Base-by-base conservation (phyloP, 192 early-diverging fungal species). In the Coemansia furcata region DNA sequence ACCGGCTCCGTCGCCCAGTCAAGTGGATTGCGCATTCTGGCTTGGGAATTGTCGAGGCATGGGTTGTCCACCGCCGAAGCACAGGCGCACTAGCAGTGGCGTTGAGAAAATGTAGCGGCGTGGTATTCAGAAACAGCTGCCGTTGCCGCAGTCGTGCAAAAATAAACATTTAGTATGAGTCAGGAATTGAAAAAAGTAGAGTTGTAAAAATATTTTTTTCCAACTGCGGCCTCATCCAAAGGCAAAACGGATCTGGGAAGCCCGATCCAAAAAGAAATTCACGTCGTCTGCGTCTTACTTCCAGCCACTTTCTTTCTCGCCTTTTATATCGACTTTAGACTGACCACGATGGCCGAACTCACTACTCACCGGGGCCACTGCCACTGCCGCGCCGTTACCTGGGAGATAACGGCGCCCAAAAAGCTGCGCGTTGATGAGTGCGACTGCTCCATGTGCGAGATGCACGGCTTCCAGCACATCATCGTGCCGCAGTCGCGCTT, bases 381-480 rank as follows among this genome's bases (percentile, higher is more conserved):
- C 64, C 79, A 82, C 71, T 82, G 79, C 65, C 63, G 61, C 11
- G 50, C 71, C 1, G 74, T 82, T 21, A 63, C 61, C 2, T 76
- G 73, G 74, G 79, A 82, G 65, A 73, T 82, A 4, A 37, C 46
- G 19, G 79, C 79, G 30, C 79, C 79, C 6, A 54, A 47, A 1
- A 46, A 63, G 36, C 69, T 82, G 6, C 36, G 36, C 10, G 62
- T 82, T 11, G 74, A 82, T 43, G 74, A 82, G 36, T 82, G 79
- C 71, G 68, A 82, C 62, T 82, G 79, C 58, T 70, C 74, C 7
- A 67, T 82, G 6, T 82, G 79, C 65, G 44, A 70, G 1, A 63
- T 76, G 64, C 43, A 73, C 60, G 79, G 79, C 3, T 82, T 73
- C 62, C 74, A 70, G 58, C 79, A 82, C 47, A 62, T 82, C 11